Evolutionary conservation across 352 stramenopile species (phyloP), one percentile per base, ranked within the genome.

Genomic region (Pythium oligandrum): DNA sequence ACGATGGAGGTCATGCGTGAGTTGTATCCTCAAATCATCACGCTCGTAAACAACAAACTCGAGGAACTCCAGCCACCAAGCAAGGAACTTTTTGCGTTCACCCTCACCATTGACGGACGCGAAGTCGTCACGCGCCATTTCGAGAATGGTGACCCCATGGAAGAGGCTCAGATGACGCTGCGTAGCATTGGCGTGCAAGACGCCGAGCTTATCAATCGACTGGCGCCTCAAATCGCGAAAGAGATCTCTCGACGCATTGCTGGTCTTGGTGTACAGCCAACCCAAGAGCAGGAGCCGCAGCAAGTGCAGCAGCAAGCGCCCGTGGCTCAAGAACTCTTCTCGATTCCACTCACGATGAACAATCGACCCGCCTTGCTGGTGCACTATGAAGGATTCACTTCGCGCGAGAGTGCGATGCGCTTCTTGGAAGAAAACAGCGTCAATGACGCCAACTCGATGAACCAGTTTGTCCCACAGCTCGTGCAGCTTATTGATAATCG

Each of bases 381-480:
- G 6, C 79, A 93, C 54, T 73, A 80, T 43, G 78, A 90, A 46
- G 74, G 78, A 5, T 68, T 55, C n/a, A 85, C 75, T 0, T 66
- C 80, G 31, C 64, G 66, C 2, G 75, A 93, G 53, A 81, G 71
- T 10, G 82, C 79, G 4, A 49, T 78, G 36, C 64, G 62, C 5
- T 93, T 90, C 37, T 60, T 93, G 35, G 60, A 53, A 33, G 68
- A 83, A 12, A 87, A 90, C 48, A 75, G 68, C 6, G 50, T 90
- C 45, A 75, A 57, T 3, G 75, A 79, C 44, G 51, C 66, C 1
- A 64, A 59, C 12, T 71, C 56, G 0, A 57, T 77, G 33, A 51
- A 81, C 10, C 61, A 54, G 8, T 70, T 79, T 48, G 55, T 83
- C 40, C 69, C 78, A 35, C 73, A 86, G 48, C 55, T 90, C 34